Conservation (phyloP, 495 filamentous ascomycete species). For the Xylaria scruposa region DNA sequence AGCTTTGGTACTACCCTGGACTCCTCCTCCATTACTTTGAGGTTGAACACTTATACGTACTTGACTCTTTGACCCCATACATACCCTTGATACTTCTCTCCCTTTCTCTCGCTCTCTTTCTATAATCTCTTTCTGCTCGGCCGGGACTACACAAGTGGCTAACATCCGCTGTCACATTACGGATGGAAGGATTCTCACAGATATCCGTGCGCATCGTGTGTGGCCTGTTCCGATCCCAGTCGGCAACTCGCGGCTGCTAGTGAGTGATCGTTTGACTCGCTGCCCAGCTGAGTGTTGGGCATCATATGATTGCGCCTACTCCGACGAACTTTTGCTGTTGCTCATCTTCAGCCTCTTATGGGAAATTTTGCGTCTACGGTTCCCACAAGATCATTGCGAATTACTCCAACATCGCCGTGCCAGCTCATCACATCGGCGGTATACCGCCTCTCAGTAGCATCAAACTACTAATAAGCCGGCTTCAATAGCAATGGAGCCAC, state of each 20-base stretch:
- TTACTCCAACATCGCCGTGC: conserved; percentile 18
- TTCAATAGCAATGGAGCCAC: conserved; percentile 23
- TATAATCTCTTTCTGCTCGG: background rate
- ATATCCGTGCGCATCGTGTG: conserved; percentile 17
- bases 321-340: background rate
- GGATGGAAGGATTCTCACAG: background rate
- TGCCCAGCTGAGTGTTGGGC: background rate
- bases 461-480: conserved; percentile 9
- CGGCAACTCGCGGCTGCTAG: background rate
- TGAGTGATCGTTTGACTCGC: background rate
- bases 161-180: background rate
- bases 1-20: background rate
- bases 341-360: background rate
- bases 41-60: background rate
- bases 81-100: background rate
- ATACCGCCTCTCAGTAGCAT: conserved; percentile 6
- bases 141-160: background rate
- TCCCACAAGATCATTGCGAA: conserved; percentile 1
- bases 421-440: conserved; percentile 18
- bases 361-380: background rate
- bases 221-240: background rate
- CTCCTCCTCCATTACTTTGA: background rate
- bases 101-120: no score
- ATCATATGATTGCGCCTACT: background rate
- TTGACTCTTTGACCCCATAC: background rate